Conservation (phyloP, 2,329 filamentous ascomycete genomes). For the Whalleya microplaca region DNA sequence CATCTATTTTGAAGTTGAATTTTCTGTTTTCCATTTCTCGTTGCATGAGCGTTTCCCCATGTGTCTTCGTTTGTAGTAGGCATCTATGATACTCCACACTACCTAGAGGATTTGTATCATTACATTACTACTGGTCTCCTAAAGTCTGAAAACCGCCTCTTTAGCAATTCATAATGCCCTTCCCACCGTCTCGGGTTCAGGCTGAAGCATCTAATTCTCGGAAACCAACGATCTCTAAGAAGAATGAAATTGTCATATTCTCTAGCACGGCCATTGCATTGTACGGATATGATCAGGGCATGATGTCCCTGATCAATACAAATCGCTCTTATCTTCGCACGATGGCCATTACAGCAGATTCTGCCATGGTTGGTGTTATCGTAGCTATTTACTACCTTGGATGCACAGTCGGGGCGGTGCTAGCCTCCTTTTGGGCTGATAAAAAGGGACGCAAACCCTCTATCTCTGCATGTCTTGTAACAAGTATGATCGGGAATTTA, state of each 20-base stretch:
- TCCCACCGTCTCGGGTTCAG: not conserved
- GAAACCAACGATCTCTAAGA: slow-evolving; percentile 32
- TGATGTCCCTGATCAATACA: slow-evolving; percentile 42
- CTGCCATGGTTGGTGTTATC: slow-evolving; percentile 60
- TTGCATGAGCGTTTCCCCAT: too few relatives aligned
- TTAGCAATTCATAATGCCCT: not conserved
- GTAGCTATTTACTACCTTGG: slow-evolving; percentile 66
- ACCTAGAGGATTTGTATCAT: too few relatives aligned
- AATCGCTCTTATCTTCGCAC: slow-evolving; percentile 55
- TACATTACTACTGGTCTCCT: not conserved
- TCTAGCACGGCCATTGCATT: slow-evolving; percentile 44
- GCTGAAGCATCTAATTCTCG: not conserved
- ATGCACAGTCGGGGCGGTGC: slow-evolving; percentile 59
- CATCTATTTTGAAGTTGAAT: too few relatives aligned
- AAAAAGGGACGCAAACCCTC: slow-evolving; percentile 55
- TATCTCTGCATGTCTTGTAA: slow-evolving; percentile 58
- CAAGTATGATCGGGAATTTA: slow-evolving; percentile 58
- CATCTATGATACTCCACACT: too few relatives aligned
- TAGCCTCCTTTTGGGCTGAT: slow-evolving; percentile 60
- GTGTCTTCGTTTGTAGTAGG: too few relatives aligned
- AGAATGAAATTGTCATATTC: slow-evolving; percentile 42
- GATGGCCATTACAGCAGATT: slow-evolving; percentile 56
- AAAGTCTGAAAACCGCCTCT: not conserved
- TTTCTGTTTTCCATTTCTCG: too few relatives aligned
- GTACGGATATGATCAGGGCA: slow-evolving; percentile 42